Conservation (phyloP, 345 rosid species). For the Syzygium oleosum region DNA sequence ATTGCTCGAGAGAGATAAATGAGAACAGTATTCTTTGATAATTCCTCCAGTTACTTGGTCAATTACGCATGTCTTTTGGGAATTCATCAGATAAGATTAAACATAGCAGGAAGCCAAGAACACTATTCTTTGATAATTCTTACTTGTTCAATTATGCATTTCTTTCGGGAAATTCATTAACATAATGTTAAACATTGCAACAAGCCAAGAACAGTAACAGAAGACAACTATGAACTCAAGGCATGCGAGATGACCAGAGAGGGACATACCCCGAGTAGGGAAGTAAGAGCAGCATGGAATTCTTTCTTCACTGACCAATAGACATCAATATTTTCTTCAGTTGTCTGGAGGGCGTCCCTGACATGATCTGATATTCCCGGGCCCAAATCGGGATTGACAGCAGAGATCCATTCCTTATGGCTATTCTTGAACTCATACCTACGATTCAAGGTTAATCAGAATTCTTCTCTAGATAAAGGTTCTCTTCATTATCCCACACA, state of each 20-base stretch:
- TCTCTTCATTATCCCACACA: background rate
- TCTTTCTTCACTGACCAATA: conserved; percentile 42
- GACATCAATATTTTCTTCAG: conserved; percentile 37
- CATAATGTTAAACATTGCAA: too few relatives aligned
- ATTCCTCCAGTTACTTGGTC: too few relatives aligned
- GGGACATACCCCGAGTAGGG: conserved; percentile 52
- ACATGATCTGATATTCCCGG: conserved; percentile 58
- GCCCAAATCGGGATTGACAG: conserved; percentile 68
- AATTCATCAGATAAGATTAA: background rate
- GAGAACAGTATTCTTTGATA: too few relatives aligned
- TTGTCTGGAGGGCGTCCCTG: conserved; percentile 46
- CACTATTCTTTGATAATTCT: too few relatives aligned
- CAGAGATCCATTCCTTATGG: conserved; percentile 66
- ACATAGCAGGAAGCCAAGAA: background rate
- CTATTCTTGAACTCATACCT: conserved; percentile 83
- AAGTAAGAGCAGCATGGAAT: conserved; percentile 40
- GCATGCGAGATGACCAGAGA: too few relatives aligned
- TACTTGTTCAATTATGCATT: too few relatives aligned
- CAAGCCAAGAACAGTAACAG: background rate
- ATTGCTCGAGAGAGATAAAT: too few relatives aligned
- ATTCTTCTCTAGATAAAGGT: background rate
- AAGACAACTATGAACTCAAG: conserved; percentile 3
- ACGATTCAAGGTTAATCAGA: background rate
- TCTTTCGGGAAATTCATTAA: too few relatives aligned
- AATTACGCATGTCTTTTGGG: too few relatives aligned